These are phyloP conservation scores for Paspalum notatum DNA, from an alignment of 176 grass and related monocot species.

Conservation along the genomic window DNA sequence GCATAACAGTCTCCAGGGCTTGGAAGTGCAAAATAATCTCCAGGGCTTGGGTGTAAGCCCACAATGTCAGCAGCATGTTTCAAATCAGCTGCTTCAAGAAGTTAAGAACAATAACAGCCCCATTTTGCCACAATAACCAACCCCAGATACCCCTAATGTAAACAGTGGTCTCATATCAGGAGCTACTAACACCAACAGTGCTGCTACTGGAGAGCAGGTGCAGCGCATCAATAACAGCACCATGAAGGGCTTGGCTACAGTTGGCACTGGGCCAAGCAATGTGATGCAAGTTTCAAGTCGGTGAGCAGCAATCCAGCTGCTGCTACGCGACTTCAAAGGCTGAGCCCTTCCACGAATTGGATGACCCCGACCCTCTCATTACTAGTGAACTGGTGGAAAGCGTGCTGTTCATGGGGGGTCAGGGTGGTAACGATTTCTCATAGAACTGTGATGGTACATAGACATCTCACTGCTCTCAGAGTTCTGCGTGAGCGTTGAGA, in stretches of 20 bases:
- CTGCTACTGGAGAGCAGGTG: conserved; percentile 21
- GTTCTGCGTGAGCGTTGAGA: not conserved
- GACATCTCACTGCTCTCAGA: not conserved
- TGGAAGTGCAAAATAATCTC: conserved; percentile 51
- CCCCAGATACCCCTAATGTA: conserved; percentile 37
- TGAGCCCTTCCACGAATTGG: conserved; percentile 68
- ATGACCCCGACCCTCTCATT: conserved; percentile 52
- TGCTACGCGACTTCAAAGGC: conserved; percentile 36
- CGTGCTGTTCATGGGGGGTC: conserved; percentile 57
- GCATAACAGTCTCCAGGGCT: conserved; percentile 52
- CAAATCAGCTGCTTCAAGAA: conserved; percentile 86
- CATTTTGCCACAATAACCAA: conserved; percentile 34
- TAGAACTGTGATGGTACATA: conserved; percentile 19
- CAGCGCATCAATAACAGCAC: conserved; percentile 40
- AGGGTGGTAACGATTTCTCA: conserved; percentile 39
- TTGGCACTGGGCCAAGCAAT: conserved; percentile 43
- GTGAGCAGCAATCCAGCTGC: conserved; percentile 66
- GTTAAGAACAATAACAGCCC: conserved; percentile 63
- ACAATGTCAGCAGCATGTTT: conserved; percentile 74
- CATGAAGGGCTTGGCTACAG: not conserved
- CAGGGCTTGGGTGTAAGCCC: conserved; percentile 45
- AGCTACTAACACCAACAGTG: conserved; percentile 26
- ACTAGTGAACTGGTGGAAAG: conserved; percentile 52
- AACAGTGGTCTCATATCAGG: conserved; percentile 43
- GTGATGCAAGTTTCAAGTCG: conserved; percentile 82